Conservation (phyloP, 2,329 filamentous ascomycete genomes). For the Lasiodiplodia sp. region DNA sequence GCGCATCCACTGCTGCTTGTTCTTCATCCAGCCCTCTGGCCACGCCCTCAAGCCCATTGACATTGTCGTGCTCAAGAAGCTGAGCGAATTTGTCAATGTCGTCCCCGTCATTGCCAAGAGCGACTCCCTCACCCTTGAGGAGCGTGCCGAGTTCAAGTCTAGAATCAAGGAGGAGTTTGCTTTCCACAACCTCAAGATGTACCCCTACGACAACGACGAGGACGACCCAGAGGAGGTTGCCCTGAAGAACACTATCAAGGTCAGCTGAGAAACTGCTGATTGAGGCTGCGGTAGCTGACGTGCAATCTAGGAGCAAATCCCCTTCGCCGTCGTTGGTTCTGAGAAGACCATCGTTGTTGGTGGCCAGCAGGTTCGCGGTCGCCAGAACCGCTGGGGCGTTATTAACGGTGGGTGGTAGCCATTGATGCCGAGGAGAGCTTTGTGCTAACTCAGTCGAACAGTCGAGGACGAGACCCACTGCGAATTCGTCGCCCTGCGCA, state of each 20-base stretch:
- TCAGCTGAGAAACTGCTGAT: slow-evolving; percentile 49
- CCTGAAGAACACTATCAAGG: slow-evolving; percentile 96
- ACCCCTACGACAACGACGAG: slow-evolving; percentile 99
- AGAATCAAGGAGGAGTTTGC: slow-evolving; percentile 98
- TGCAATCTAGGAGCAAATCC: slow-evolving; percentile 79
- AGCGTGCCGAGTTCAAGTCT: slow-evolving; percentile 97
- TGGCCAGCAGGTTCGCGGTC: slow-evolving; percentile 95
- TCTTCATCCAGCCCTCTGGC: slow-evolving; percentile 98
- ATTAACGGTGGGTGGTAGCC: slow-evolving; percentile 70
- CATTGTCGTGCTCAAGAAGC: slow-evolving; percentile 99
- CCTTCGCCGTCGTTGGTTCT: slow-evolving; percentile 96
- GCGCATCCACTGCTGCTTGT: slow-evolving; percentile 98
- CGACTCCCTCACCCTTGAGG: slow-evolving; percentile 93
- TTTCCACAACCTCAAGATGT: slow-evolving; percentile 99
- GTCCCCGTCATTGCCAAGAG: slow-evolving; percentile 99
- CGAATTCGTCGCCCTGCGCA: slow-evolving; percentile 97
- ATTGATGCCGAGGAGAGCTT: background rate
- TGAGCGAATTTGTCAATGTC: slow-evolving; percentile 98
- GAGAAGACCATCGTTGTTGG: slow-evolving; percentile 98
- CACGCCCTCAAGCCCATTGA: slow-evolving; percentile 99
- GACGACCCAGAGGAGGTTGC: slow-evolving; percentile 95
- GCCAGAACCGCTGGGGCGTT: slow-evolving; percentile 98
- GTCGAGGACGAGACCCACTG: slow-evolving; percentile 99
- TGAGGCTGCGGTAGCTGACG: background rate
- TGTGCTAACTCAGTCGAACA: slow-evolving; percentile 32